Evolutionary conservation across 495 filamentous ascomycete species (phyloP).

Genomic region (Penicillium angulare): DNA sequence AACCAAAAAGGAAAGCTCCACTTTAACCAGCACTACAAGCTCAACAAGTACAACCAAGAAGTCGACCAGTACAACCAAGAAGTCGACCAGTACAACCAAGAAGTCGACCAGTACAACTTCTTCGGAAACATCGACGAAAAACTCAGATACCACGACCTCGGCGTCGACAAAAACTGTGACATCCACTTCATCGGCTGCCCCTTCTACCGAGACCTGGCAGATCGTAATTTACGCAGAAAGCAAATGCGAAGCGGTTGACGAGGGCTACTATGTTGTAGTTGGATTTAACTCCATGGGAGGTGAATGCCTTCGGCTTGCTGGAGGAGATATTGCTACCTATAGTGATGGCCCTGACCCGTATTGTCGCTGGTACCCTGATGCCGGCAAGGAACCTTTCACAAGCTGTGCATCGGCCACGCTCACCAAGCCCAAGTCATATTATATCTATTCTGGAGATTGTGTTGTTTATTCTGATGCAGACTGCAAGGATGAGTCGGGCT

Average conservation of each 20-base stretch:
- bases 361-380: slow-evolving; percentile 11
- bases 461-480: background rate
- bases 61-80: too few relatives aligned
- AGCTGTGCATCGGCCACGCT: background rate
- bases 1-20: background rate
- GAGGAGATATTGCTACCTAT: background rate
- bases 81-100: too few relatives aligned
- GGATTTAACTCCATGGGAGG: slow-evolving; percentile 1
- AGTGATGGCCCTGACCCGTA: background rate
- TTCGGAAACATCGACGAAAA: too few relatives aligned
- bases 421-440: background rate
- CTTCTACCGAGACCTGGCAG: background rate
- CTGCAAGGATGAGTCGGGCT: background rate
- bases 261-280: slow-evolving; percentile 1
- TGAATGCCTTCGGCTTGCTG: slow-evolving; percentile 2
- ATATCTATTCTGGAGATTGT: background rate
- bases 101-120: too few relatives aligned
- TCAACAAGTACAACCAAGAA: background rate
- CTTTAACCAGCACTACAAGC: background rate
- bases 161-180: background rate
- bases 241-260: background rate
- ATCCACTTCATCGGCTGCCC: background rate
- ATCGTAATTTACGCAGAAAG: background rate
- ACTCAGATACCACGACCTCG: background rate
- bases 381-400: background rate